Conservation (phyloP, 805 yeast genomes). For the Cephaloascus fragrans region DNA sequence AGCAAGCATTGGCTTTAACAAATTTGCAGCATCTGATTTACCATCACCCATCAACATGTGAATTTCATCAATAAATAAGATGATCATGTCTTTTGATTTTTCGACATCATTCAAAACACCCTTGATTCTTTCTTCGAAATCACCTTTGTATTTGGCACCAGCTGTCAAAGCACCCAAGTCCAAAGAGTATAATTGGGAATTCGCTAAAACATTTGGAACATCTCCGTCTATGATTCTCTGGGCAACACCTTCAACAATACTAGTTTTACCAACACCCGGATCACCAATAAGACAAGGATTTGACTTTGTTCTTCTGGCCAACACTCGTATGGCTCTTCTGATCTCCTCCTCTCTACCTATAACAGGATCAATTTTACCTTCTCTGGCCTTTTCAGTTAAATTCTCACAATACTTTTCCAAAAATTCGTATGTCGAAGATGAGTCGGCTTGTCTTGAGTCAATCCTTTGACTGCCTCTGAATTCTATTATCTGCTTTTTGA, state of each 20-base stretch:
- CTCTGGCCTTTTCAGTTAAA: slow-evolving; percentile 85
- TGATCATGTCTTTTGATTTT: slow-evolving; percentile 74
- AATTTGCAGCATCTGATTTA: slow-evolving; percentile 92
- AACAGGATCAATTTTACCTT: slow-evolving; percentile 95
- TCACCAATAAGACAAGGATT: slow-evolving; percentile 97
- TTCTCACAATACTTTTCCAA: slow-evolving; percentile 86
- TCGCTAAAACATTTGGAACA: slow-evolving; percentile 81
- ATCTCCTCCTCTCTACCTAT: slow-evolving; percentile 99
- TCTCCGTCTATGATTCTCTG: slow-evolving; percentile 94
- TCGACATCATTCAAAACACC: slow-evolving; percentile 94
- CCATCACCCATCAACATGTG: slow-evolving; percentile 99
- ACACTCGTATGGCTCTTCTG: slow-evolving; percentile 85
- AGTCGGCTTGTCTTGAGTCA: slow-evolving; percentile 90
- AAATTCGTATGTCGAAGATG: slow-evolving; percentile 77
- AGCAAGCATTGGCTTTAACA: slow-evolving; percentile 94
- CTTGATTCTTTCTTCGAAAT: slow-evolving; percentile 94
- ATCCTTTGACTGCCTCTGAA: slow-evolving; percentile 87
- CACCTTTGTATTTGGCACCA: slow-evolving; percentile 98
- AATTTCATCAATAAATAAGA: slow-evolving; percentile 92
- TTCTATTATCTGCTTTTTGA: slow-evolving; percentile 68
- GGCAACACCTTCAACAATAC: slow-evolving; percentile 97
- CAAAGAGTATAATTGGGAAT: slow-evolving; percentile 73
- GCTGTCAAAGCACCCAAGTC: slow-evolving; percentile 97
- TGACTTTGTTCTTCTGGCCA: slow-evolving; percentile 95
- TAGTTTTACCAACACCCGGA: slow-evolving; percentile 99